Base-by-base conservation (phyloP, 148 eudicot genomes). In the Arbutus unedo region DNA sequence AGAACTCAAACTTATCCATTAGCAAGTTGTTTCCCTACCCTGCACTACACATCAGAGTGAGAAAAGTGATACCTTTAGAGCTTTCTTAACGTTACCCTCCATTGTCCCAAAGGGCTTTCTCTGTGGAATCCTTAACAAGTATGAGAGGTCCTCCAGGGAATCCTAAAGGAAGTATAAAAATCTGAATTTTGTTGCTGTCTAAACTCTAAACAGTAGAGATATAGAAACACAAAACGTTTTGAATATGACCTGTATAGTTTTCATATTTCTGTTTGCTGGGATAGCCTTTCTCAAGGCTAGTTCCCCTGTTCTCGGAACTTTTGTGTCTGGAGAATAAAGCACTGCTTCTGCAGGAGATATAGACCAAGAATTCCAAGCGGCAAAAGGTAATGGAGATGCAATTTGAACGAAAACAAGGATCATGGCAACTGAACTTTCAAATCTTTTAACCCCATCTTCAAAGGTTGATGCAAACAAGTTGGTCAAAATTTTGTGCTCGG, bases 61-160 rank as follows among this genome's bases (percentile, higher is more conserved):
- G 14, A 82, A 73, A 18, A 85, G 71, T 66, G 45, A 66, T 90
- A 93, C 99, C 98, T 94, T 96, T 2, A 96, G 78, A 54, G 98
- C 95, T 87, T 92, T 96, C 85, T 96, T 94, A 74, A 96, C 96
- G 81, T 94, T 96, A 51, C 98, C 97, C 87, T 96, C 99, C 99
- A 96, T 96, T 18, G 99, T 96, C 86, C 98, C 94, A 78, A 85
- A 96, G 44, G 99, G 99, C 83, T 94, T 96, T 83, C 99, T 89
- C 85, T 96, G 99, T 16, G 99, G 98, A 87, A 96, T 96, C 87
- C 99, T 93, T 25, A 94, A 93, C 90, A 94, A 89, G 89, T 96
- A 96, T 41, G 99, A 94, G 79, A 94, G 82, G 76, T 94, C 99
- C 88, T 96, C 99, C 75, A 96, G 87, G 82, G 98, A 90, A 83